These are phyloP conservation scores for Mycena chlorophos DNA, from an alignment of 768 basidiomycete species.

Conservation along the genomic window DNA sequence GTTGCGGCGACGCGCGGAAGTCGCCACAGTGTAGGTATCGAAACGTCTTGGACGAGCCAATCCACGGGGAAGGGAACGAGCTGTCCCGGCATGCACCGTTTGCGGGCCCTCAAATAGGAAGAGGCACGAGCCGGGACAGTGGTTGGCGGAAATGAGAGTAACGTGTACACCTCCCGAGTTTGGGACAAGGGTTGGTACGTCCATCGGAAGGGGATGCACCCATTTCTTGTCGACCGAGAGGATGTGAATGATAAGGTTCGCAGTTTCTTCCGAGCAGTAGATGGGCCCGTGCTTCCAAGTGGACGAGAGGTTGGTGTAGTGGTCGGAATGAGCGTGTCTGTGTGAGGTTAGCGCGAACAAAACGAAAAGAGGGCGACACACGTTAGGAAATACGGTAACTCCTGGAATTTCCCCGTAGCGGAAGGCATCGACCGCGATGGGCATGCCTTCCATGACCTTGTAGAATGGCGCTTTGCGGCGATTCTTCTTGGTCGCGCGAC, in stretches of 20 bases:
- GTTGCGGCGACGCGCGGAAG: slow-evolving; percentile 85
- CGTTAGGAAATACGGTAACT: slow-evolving; percentile 88
- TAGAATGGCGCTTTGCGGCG: slow-evolving; percentile 90
- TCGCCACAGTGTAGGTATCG: slow-evolving; percentile 96
- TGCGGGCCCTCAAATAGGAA: slow-evolving; percentile 94
- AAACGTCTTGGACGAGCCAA: slow-evolving; percentile 71
- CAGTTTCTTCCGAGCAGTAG: slow-evolving; percentile 93
- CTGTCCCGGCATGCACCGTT: slow-evolving; percentile 89
- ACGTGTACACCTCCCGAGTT: slow-evolving; percentile 83
- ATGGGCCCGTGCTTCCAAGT: slow-evolving; percentile 91
- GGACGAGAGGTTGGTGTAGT: slow-evolving; percentile 88
- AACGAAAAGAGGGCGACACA: slow-evolving; percentile 31
- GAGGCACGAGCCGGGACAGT: slow-evolving; percentile 93
- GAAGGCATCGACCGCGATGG: slow-evolving; percentile 97
- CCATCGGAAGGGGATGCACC: slow-evolving; percentile 85
- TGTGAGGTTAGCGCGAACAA: slow-evolving; percentile 17
- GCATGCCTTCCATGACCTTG: slow-evolving; percentile 95
- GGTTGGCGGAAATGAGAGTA: slow-evolving; percentile 96
- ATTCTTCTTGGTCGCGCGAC: slow-evolving; percentile 46
- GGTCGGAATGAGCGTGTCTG: slow-evolving; percentile 96
- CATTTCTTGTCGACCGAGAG: slow-evolving; percentile 85
- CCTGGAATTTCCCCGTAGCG: slow-evolving; percentile 89
- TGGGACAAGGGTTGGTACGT: slow-evolving; percentile 73
- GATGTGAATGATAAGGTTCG: slow-evolving; percentile 89
- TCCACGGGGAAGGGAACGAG: slow-evolving; percentile 62